Evolutionary conservation across 352 stramenopile genomes (phyloP).

Genomic region (Globisporangium recalcitrans): DNA sequence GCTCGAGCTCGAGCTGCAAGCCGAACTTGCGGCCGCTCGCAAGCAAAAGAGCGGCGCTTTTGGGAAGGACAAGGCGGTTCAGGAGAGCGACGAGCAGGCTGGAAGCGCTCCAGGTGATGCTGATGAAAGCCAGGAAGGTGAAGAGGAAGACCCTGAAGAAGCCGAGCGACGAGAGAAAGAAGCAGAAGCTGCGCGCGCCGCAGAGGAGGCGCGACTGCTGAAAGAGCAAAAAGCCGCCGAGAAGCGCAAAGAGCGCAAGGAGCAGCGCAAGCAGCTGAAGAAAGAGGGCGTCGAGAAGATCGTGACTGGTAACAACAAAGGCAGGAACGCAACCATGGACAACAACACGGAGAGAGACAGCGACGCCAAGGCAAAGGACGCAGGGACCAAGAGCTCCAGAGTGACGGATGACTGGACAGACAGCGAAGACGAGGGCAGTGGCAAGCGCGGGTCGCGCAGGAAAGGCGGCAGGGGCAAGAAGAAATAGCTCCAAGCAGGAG

Average conservation of each 20-base stretch:
- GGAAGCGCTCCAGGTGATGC: neutral
- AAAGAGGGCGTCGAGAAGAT: conserved; percentile 77
- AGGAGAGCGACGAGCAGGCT: neutral
- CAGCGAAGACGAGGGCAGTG: conserved; percentile 13
- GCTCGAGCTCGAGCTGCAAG: conserved; percentile 52
- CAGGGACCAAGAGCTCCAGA: neutral
- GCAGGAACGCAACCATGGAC: conserved; percentile 29
- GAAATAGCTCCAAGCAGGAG: neutral
- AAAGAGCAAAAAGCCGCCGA: conserved; percentile 77
- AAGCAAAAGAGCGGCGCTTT: conserved; percentile 24
- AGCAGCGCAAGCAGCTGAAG: conserved; percentile 76
- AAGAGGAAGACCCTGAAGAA: conserved; percentile 9
- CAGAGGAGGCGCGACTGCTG: conserved; percentile 48
- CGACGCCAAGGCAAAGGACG: neutral
- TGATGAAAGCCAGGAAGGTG: neutral
- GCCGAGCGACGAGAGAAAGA: conserved; percentile 29
- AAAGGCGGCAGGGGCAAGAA: conserved; percentile 19
- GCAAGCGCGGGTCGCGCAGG: conserved; percentile 9
- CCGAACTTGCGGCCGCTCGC: conserved; percentile 37
- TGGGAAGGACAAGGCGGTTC: neutral
- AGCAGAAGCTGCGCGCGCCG: conserved; percentile 33
- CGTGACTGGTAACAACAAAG: conserved; percentile 34
- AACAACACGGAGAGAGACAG: neutral
- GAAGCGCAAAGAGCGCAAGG: conserved; percentile 76
- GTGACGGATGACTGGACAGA: conserved; percentile 4